Percentiles rank a stretch among this genome's conserved stretches.
Conservation (phyloP, 2,329 filamentous ascomycete genomes). For the Stagonosporopsis vannaccii region DNA sequence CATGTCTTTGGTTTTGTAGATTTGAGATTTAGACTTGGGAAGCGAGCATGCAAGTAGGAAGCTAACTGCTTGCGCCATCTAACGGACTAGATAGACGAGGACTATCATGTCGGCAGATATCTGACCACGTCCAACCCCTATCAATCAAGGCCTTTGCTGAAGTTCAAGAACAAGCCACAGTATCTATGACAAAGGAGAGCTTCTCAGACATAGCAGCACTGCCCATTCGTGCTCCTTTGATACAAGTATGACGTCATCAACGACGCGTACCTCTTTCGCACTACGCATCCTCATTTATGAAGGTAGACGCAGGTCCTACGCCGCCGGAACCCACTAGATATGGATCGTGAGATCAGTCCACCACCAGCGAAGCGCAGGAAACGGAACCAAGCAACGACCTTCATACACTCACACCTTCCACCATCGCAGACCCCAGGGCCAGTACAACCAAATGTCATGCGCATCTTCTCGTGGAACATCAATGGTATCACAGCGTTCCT, state of each 20-base stretch:
- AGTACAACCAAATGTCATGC: conserved; percentile 27
- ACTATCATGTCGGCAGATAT: neutral
- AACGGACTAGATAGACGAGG: neutral
- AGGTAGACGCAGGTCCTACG: neutral
- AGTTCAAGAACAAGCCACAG: neutral
- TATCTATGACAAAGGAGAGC: neutral
- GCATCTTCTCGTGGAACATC: conserved; percentile 59
- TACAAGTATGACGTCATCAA: conserved; percentile 6
- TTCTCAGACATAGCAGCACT: neutral
- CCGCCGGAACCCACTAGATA: neutral
- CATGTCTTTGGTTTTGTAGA: conserved; percentile 37
- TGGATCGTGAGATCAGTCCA: conserved; percentile 5
- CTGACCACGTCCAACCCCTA: too few species aligned
- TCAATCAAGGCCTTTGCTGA: neutral
- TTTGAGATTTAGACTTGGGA: neutral
- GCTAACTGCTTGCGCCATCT: neutral
- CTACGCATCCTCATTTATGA: neutral
- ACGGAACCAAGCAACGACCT: too few species aligned
- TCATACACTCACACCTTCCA: neutral
- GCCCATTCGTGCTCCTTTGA: neutral
- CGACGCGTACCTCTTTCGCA: neutral
- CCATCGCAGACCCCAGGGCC: neutral
- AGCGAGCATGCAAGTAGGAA: neutral
- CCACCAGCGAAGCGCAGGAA: conserved; percentile 5
- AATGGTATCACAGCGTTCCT: conserved; percentile 56